A percentile compares a stretch with the other conserved stretches of the same genome.
phyloP scores from a whole-genome alignment of 306 rosid species.

The Senna tora region DNA sequence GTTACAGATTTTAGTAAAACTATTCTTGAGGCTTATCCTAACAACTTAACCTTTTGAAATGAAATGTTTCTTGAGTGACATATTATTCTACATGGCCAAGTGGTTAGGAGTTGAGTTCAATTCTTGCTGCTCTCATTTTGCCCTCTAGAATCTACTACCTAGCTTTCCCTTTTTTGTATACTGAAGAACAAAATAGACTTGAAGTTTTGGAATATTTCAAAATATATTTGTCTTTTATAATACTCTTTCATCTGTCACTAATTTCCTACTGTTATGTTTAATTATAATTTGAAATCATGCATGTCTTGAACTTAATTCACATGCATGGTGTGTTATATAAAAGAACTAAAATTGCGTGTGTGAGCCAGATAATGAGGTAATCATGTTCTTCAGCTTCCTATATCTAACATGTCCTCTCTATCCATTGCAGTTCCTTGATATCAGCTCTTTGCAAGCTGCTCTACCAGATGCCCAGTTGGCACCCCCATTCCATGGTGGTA shows the following conservation, averaged over 20 bases:
- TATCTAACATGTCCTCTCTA: constrained; percentile 19
- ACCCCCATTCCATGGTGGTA: constrained; percentile 56
- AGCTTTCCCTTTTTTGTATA: background rate
- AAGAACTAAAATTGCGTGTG: background rate
- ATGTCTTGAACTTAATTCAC: background rate
- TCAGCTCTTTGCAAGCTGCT: constrained; percentile 74
- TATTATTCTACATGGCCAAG: background rate
- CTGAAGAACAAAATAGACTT: background rate
- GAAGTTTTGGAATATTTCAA: background rate
- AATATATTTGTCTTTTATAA: background rate
- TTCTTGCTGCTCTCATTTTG: background rate
- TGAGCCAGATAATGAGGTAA: background rate
- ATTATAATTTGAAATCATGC: background rate
- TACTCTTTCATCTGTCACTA: background rate
- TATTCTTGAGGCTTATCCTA: background rate
- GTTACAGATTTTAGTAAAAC: background rate
- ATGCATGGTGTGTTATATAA: background rate
- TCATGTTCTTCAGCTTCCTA: background rate
- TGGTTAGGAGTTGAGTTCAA: background rate
- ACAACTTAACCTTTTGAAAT: background rate
- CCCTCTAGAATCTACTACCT: background rate
- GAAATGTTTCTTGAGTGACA: background rate
- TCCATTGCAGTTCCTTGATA: constrained; percentile 71
- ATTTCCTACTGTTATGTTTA: too few relatives aligned
- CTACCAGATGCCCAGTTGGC: constrained; percentile 69